phyloP scores from a whole-genome alignment of 192 early-diverging fungal genomes.

The Cetraspora pellucida region DNA sequence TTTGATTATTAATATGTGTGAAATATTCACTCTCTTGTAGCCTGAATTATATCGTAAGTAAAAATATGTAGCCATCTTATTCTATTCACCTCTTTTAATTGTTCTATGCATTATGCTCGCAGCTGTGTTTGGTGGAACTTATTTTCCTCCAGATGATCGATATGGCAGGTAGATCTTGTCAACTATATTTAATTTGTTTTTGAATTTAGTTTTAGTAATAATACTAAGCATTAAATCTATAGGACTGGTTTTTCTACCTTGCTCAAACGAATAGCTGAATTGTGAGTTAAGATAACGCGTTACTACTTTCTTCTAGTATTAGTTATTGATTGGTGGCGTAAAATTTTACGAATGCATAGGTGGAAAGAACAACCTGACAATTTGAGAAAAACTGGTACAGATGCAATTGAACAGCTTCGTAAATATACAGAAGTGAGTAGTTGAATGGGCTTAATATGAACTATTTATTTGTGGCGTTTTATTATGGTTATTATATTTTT shows the following conservation, averaged over 20 bases:
- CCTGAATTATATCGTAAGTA: conserved; percentile 40
- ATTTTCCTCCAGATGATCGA: conserved; percentile 49
- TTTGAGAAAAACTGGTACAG: conserved; percentile 39
- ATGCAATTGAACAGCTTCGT: conserved; percentile 47
- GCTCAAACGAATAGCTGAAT: conserved; percentile 34
- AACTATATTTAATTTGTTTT: background rate
- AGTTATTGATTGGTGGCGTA: background rate
- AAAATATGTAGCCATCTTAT: background rate
- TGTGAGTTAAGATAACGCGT: conserved; percentile 4
- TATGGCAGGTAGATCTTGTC: conserved; percentile 31
- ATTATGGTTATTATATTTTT: too few species aligned
- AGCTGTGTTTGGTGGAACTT: conserved; percentile 52
- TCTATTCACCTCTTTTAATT: background rate
- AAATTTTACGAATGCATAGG: conserved; percentile 6
- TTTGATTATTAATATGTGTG: too few species aligned
- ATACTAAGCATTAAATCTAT: background rate
- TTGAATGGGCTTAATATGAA: background rate
- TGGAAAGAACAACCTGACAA: conserved; percentile 47
- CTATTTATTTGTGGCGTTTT: too few species aligned
- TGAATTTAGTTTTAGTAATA: background rate
- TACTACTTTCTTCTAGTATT: background rate
- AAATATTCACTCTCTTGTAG: background rate
- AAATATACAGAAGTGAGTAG: conserved; percentile 13
- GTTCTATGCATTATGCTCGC: background rate
- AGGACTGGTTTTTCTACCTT: conserved; percentile 45